Percentiles rank a stretch among this genome's conserved stretches.
Conservation (phyloP, 306 rosid species). For the Sechiopsis laciniata region DNA sequence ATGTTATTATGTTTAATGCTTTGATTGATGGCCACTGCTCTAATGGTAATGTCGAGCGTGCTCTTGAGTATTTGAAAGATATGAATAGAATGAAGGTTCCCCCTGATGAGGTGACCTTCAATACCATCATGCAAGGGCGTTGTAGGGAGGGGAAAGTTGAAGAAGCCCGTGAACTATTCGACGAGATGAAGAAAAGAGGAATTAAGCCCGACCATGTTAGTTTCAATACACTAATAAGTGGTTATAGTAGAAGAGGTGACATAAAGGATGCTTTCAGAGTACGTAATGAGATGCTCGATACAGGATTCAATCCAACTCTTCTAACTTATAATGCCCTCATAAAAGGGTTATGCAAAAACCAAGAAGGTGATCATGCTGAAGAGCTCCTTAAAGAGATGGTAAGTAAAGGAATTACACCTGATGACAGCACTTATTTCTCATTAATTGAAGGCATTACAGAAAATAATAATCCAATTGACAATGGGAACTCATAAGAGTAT, state of each 20-base stretch:
- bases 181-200: slow-evolving; percentile 75
- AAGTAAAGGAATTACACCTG: slow-evolving; percentile 64
- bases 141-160: slow-evolving; percentile 79
- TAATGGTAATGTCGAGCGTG: slow-evolving; percentile 46
- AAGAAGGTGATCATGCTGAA: slow-evolving; percentile 65
- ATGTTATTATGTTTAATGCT: slow-evolving; percentile 65
- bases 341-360: slow-evolving; percentile 62
- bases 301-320: slow-evolving; percentile 77
- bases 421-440: slow-evolving; percentile 64
- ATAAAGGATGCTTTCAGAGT: slow-evolving; percentile 66
- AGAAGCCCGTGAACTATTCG: slow-evolving; percentile 67
- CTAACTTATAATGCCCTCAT: slow-evolving; percentile 86
- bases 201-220: slow-evolving; percentile 78
- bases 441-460: slow-evolving; percentile 50
- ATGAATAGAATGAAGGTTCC: slow-evolving; percentile 58
- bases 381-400: slow-evolving; percentile 80
- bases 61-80: slow-evolving; percentile 58
- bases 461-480: slow-evolving; percentile 31
- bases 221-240: slow-evolving; percentile 76
- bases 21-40: slow-evolving; percentile 75
- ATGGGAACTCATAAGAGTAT: slow-evolving; percentile 26
- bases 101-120: slow-evolving; percentile 77
- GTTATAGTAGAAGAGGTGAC: slow-evolving; percentile 73
- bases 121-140: slow-evolving; percentile 80
- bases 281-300: slow-evolving; percentile 64